Conservation (phyloP, 257 asterid genomes). For the Nicotiana paniculata region DNA sequence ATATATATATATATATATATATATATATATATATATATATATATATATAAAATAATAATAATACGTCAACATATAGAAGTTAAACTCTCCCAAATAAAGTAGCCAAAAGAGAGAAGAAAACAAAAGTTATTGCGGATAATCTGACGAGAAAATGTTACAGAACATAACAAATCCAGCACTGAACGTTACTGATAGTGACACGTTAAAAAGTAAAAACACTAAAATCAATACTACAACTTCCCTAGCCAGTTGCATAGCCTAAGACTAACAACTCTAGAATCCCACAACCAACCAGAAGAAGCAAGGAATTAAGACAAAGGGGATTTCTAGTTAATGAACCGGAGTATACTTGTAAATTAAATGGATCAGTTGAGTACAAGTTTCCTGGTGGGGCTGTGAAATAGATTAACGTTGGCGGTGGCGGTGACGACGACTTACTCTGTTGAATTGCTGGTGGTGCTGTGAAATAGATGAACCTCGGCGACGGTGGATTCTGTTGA, state of each 20-base stretch:
- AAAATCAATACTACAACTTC: too few relatives aligned
- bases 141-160: not conserved
- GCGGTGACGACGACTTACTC: slow-evolving; percentile 6
- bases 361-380: slow-evolving; percentile 33
- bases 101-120: not conserved
- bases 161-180: not conserved
- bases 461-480: slow-evolving; percentile 25
- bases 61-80: too few relatives aligned
- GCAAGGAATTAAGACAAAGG: not conserved
- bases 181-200: too few relatives aligned
- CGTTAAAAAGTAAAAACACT: too few relatives aligned
- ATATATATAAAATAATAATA: too few relatives aligned
- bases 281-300: slow-evolving; percentile 18
- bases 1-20: too few relatives aligned
- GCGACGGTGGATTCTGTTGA: slow-evolving; percentile 9
- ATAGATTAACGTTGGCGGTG: slow-evolving; percentile 27
- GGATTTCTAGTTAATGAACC: slow-evolving; percentile 8
- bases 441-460: slow-evolving; percentile 12
- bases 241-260: not conserved
- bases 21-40: too few relatives aligned
- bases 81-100: too few relatives aligned
- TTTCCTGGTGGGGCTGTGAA: slow-evolving; percentile 15
- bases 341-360: slow-evolving; percentile 23
- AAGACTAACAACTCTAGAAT: slow-evolving; percentile 11
- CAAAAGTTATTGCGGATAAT: not conserved